These are phyloP conservation scores for Monosporascus sp. DNA, from an alignment of 2,329 filamentous ascomycete species.

Conservation along the genomic window DNA sequence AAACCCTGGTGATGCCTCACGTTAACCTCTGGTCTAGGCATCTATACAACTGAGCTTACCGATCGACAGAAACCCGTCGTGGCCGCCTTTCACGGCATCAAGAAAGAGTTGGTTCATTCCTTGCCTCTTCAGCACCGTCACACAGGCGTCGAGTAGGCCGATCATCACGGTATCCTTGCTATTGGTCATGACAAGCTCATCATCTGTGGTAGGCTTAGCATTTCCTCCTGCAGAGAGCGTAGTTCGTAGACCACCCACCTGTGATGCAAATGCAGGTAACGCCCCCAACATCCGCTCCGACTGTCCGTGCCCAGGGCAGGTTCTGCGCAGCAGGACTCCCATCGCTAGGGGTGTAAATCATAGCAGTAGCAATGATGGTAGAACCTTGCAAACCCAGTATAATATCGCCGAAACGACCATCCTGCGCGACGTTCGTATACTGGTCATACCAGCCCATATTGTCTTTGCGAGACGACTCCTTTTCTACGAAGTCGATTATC, in stretches of 20 bases:
- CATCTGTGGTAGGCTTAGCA: slow-evolving; percentile 31
- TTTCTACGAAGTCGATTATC: slow-evolving; percentile 46
- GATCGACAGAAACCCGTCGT: slow-evolving; percentile 45
- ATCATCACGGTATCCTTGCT: slow-evolving; percentile 45
- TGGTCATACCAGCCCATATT: slow-evolving; percentile 56
- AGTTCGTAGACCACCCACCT: slow-evolving; percentile 34
- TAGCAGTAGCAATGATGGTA: slow-evolving; percentile 46
- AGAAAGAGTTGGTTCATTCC: slow-evolving; percentile 52
- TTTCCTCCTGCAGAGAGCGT: not conserved
- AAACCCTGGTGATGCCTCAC: slow-evolving; percentile 38
- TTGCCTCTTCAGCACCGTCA: slow-evolving; percentile 39
- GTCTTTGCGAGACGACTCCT: slow-evolving; percentile 39
- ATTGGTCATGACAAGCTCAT: slow-evolving; percentile 36
- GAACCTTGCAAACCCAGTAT: slow-evolving; percentile 46
- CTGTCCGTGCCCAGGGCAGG: slow-evolving; percentile 49
- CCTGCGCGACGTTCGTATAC: slow-evolving; percentile 46
- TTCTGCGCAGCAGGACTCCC: slow-evolving; percentile 44
- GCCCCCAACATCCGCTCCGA: slow-evolving; percentile 49
- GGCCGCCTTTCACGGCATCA: slow-evolving; percentile 47
- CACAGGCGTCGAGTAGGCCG: slow-evolving; percentile 49
- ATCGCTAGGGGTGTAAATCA: slow-evolving; percentile 46
- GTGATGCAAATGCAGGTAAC: slow-evolving; percentile 56
- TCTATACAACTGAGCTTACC: slow-evolving; percentile 36
- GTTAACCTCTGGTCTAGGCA: slow-evolving; percentile 10
- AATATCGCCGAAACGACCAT: slow-evolving; percentile 45